Evolutionary conservation across 176 grass and related monocot genomes (phyloP).

Genomic region (Thalia dealbata): DNA sequence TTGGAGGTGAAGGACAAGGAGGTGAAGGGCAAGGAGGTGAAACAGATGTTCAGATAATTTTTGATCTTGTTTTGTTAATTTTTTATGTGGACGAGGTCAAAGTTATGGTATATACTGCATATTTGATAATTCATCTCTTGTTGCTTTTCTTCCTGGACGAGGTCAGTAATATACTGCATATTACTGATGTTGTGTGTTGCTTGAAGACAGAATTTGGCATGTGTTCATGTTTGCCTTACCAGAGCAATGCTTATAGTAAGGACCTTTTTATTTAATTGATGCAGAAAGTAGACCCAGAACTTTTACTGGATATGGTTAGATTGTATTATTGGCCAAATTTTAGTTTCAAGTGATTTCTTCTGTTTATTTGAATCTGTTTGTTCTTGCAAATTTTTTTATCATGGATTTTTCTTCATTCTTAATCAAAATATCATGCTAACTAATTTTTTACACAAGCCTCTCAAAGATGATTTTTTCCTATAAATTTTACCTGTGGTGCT

Average conservation of each 20-base stretch:
- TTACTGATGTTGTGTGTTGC: neutral
- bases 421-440: neutral
- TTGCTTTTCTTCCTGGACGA: neutral
- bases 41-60: neutral
- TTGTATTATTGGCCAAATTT: neutral
- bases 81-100: neutral
- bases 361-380: too few relatives aligned
- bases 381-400: neutral
- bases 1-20: constrained; percentile 49
- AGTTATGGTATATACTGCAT: neutral
- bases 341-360: neutral
- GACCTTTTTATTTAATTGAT: neutral
- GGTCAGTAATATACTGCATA: neutral
- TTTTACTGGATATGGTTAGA: too few relatives aligned
- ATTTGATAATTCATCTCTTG: neutral
- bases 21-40: constrained; percentile 64
- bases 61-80: neutral
- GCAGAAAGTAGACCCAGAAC: too few relatives aligned
- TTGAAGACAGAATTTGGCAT: constrained; percentile 3
- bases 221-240: neutral
- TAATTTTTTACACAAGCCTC: neutral
- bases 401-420: neutral
- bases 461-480: neutral
- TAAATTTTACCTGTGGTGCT: neutral
- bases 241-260: neutral